Evolutionary conservation across 495 filamentous ascomycete genomes (phyloP).

Genomic region (Stereocaulon alpinum): DNA sequence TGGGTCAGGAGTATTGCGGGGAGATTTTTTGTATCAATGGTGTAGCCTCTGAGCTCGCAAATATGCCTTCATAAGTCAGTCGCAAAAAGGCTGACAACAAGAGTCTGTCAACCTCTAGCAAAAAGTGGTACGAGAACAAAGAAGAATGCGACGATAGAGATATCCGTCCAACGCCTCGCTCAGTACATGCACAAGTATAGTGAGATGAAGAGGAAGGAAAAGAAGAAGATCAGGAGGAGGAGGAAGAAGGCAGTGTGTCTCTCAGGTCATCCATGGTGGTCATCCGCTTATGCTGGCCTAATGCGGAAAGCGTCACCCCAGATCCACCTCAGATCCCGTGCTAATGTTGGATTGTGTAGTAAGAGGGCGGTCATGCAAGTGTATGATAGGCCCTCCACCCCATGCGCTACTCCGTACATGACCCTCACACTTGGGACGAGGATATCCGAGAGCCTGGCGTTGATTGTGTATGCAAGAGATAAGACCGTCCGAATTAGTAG

Average conservation of each 20-base stretch:
- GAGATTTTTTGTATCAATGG: no score
- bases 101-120: background rate
- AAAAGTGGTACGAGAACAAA: background rate
- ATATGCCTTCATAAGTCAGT: background rate
- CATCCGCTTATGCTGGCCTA: background rate
- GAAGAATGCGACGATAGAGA: background rate
- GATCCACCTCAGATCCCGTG: background rate
- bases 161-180: background rate
- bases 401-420: no score
- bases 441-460: no score
- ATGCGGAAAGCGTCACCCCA: background rate
- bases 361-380: no score
- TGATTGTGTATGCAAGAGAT: no score
- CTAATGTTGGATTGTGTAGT: background rate
- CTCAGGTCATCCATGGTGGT: background rate
- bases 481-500: no score
- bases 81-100: background rate
- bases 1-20: no score
- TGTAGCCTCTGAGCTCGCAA: background rate
- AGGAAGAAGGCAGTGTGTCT: background rate
- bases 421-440: no score
- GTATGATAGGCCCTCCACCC: no score
- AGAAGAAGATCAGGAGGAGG: background rate
- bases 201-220: background rate
- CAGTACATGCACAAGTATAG: background rate